Evolutionary conservation across 208 protist species (phyloP), one percentile per base, ranked within the genome.

Genomic region (Crithidia thermophila): DNA sequence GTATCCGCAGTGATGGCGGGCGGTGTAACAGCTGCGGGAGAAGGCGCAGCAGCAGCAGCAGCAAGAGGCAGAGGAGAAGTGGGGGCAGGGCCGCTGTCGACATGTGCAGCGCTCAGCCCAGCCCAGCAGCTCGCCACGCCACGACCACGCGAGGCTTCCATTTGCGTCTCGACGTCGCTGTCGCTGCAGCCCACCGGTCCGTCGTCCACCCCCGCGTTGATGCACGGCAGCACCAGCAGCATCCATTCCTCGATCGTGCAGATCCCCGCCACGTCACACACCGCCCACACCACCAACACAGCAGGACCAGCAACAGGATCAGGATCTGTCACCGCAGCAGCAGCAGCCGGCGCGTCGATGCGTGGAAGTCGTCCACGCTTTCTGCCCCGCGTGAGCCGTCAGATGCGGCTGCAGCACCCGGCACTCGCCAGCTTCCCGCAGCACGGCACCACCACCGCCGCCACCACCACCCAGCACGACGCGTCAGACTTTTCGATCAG

Each of bases 111-210:
- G n/a, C n/a, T n/a, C n/a, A n/a, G n/a, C n/a, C n/a, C n/a, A n/a
- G n/a, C n/a, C n/a, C 40, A 46, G 25, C 57, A 40, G 57, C 57
- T 63, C 42, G 57, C 39, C 4, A 63, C 57, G 9, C 57, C 57
- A 27, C 57, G 34, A 16, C 57, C 39, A 20, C 39, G 42, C 14
- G 39, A 36, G 8, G 18, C 57, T 1, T 51, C 55, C 4, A 23
- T 49, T 21, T 11, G 27, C 10, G 55, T 13, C 55, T 61, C 55
- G 20, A 2, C 52, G 4, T 42, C 23, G 11, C 45, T 39, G 28
- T 8, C 30, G 52, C 21, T 20, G 52, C 52, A 31, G 25, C 52
- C 20, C 31, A 36, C 52, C 3, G 52, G 11, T 1, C 18, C 52
- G 34, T 63, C 57, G 42, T 42, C 42, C 30, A 51, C 51, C 7